A percentile compares a stretch with the other conserved stretches of the same genome.
Evolutionary conservation across 2,329 filamentous ascomycete species (phyloP).

Genomic region (Colletotrichum spaethianum): DNA sequence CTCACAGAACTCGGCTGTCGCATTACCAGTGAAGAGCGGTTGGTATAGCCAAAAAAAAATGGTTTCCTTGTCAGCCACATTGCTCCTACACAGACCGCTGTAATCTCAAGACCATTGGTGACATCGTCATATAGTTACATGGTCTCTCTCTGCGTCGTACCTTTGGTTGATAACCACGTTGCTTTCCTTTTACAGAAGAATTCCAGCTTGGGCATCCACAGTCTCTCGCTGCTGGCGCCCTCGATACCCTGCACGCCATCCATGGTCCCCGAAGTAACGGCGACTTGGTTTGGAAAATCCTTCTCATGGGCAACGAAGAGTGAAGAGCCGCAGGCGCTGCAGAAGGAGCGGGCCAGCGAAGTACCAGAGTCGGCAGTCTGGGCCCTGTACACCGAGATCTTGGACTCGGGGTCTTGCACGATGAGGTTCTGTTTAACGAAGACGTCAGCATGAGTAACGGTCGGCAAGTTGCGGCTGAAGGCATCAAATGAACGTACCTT

Average conservation of each 20-base stretch:
- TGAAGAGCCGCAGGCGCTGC: slow-evolving; percentile 10
- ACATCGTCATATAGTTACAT: neutral
- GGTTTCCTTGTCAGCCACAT: neutral
- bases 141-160: neutral
- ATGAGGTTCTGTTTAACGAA: neutral
- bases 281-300: neutral
- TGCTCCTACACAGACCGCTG: neutral
- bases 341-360: slow-evolving; percentile 2
- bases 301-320: neutral
- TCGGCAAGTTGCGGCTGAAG: neutral
- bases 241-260: neutral
- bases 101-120: neutral
- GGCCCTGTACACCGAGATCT: slow-evolving; percentile 1
- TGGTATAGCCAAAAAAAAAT: neutral
- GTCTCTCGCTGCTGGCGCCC: neutral
- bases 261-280: slow-evolving; percentile 21
- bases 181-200: slow-evolving; percentile 8
- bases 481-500: neutral
- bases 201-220: slow-evolving; percentile 3
- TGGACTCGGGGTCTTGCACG: neutral
- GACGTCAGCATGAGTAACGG: neutral
- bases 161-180: slow-evolving; percentile 3
- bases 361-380: neutral
- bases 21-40: neutral
- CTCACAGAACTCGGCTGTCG: too few relatives aligned